Evolutionary conservation across 2,329 filamentous ascomycete genomes (phyloP), one percentile per base, ranked within the genome.

Genomic region (Clonostachys solani): DNA sequence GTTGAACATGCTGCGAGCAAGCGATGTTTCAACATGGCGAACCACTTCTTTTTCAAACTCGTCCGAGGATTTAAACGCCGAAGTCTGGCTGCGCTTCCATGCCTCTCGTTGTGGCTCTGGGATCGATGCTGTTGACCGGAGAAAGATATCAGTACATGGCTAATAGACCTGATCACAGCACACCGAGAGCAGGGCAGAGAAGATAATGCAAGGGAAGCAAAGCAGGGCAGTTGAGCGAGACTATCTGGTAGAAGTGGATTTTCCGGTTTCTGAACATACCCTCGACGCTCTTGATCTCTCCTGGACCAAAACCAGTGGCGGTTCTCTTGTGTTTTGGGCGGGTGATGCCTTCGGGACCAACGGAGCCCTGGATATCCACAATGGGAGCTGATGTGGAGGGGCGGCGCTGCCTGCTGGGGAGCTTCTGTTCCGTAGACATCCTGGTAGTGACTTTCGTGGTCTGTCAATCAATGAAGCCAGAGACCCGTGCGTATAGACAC

Each of bases 241-340:
- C 15, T 12, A 15, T 18, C 17, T 38, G 15, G 1, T n/a, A 10
- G 36, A 23, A 47, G n/a, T 10, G 35, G 19, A 35, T 5, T 36
- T 18, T 29, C 51, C 33, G 17, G 33, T 15, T 47, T 7, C 13
- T 42, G 16, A 33, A 54, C 71, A 72, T 83, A 74, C 91, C 90
- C 73, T 97, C 92, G 43, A 97, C 89, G 59, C 72, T 86, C 75
- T 96, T 96, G 75, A 96, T 96, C 64, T 99, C 94, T 35, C 81
- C 76, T 29, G 91, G 80, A 34, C 91, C 92, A 63, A 97, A 94
- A 9, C 94, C 94, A 10, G 94, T 99, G 55, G 89, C 88, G n/a
- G 92, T 97, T 56, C 94, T 83, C 77, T 90, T 96, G 74, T 99
- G 94, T 74, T 97, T 99, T 42, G 94, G 94, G 51, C 94, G 81